These are phyloP conservation scores for Monilinia aucupariae DNA, from an alignment of 2,329 filamentous ascomycete genomes.

Conservation along the genomic window DNA sequence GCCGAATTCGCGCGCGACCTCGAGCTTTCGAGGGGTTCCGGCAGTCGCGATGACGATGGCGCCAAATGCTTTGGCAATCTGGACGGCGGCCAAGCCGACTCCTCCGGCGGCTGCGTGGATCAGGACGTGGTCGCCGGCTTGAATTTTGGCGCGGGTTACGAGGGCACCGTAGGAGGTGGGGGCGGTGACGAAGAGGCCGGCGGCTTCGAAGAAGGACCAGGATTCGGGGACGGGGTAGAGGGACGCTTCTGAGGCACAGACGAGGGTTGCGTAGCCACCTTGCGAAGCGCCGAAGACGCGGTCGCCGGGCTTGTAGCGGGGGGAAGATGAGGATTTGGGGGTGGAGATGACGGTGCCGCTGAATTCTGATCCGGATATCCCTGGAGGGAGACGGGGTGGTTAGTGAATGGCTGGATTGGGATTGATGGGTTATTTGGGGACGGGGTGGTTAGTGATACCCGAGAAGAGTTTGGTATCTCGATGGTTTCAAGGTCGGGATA, in stretches of 20 bases:
- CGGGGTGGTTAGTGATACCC: neutral
- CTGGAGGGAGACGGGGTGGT: neutral
- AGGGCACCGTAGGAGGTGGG: conserved; percentile 84
- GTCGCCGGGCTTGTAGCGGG: conserved; percentile 70
- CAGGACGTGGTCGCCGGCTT: conserved; percentile 77
- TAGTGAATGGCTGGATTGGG: neutral
- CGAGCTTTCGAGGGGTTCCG: conserved; percentile 71
- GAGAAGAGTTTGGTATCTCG: too few species aligned
- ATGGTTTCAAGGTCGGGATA: too few species aligned
- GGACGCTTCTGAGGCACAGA: conserved; percentile 59
- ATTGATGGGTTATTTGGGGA: too few species aligned
- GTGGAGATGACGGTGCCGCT: conserved; percentile 67
- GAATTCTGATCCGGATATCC: conserved; percentile 80
- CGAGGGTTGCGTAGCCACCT: conserved; percentile 77
- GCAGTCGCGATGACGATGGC: conserved; percentile 92
- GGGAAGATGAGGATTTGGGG: conserved; percentile 47
- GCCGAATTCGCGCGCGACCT: conserved; percentile 72
- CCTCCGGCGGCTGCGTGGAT: conserved; percentile 91
- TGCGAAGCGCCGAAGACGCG: conserved; percentile 82
- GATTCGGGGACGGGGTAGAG: conserved; percentile 71
- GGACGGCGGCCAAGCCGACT: conserved; percentile 85
- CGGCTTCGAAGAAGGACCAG: conserved; percentile 80
- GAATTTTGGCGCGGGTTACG: conserved; percentile 69
- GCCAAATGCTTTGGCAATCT: conserved; percentile 87
- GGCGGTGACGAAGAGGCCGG: conserved; percentile 85